Evolutionary conservation across 2,329 filamentous ascomycete genomes (phyloP), one percentile per base, ranked within the genome.

Genomic region (Exophiala sideris): DNA sequence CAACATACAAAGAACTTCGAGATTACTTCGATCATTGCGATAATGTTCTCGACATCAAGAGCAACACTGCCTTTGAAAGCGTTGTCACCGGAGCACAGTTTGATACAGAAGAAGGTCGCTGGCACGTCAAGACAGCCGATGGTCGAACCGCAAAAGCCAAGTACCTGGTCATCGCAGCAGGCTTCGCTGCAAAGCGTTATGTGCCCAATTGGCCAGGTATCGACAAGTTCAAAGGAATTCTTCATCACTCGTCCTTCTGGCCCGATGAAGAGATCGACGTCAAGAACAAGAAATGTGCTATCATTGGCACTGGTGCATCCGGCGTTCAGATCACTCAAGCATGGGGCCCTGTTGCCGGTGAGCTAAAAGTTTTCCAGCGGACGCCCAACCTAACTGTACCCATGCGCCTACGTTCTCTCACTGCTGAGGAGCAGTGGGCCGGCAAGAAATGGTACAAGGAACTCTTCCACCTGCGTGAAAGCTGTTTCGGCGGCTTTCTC

Each of bases 321-420:
- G 84, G 84, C 0, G 78, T 87, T 1, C 84, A 87, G 60, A 78
- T 85, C 44, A 76, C 78, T 0, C 84, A 88, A 59, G 82, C 81
- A 46, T 80, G 78, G 67, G 80, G 76, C 1, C 78, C 78, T 1
- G 66, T 74, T 6, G 81, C 76, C 0, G 75, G 71, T 3, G 67
- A 77, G 1, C 60, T 88, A n/a, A 76, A 70, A 3, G 65, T 70
- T 1, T 71, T 87, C 66, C 82, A 87, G 61, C 77, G 85, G 10
- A 87, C 83, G 1, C 84, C 85, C 0, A 88, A 87, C 59, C 68
- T 84, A 6, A 79, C 81, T 0, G 63, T 87, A 1, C 83, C 83
- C 0, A 85, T 88, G 82, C 71, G 75, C 3, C 75, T 79, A 52
- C 68, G 71, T 2, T 52, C 70, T 0, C 67, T 85, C 34, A 75